phyloP scores from a whole-genome alignment of 2,329 filamentous ascomycete genomes.

The Lasiodiplodia sp. region DNA sequence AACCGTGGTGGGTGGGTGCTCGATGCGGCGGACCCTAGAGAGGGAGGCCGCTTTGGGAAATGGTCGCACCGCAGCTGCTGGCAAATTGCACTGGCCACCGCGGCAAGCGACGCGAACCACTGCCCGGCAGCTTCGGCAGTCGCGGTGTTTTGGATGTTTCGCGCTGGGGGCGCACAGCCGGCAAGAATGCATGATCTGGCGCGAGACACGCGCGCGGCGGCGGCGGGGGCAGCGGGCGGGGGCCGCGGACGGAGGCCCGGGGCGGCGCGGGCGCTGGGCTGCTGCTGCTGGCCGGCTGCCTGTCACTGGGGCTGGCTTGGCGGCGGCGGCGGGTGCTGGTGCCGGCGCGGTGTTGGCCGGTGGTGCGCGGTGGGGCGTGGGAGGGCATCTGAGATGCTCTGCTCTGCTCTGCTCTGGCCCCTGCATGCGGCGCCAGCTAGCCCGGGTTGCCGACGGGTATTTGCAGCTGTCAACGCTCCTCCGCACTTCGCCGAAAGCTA shows the following conservation, averaged over 20 bases:
- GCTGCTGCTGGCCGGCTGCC: background rate
- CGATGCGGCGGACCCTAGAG: slow-evolving; percentile 11
- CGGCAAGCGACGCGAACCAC: slow-evolving; percentile 26
- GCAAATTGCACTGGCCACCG: slow-evolving; percentile 29
- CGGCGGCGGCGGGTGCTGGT: background rate
- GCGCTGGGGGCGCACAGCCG: slow-evolving; percentile 26
- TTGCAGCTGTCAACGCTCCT: slow-evolving; percentile 27
- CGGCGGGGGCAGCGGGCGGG: background rate
- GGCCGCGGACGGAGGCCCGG: background rate
- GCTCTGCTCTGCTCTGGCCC: slow-evolving; percentile 7
- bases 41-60: slow-evolving; percentile 18
- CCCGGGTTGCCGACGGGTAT: slow-evolving; percentile 23
- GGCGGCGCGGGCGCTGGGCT: background rate
- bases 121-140: slow-evolving; percentile 29
- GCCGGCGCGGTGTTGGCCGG: background rate
- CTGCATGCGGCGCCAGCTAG: slow-evolving; percentile 28
- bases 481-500: slow-evolving; percentile 28
- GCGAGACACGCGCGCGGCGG: slow-evolving; percentile 20
- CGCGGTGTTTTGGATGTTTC: slow-evolving; percentile 23
- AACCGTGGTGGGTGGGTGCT: slow-evolving; percentile 10
- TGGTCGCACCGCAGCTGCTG: slow-evolving; percentile 27
- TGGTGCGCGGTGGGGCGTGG: background rate
- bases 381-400: background rate
- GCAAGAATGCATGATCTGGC: slow-evolving; percentile 31
- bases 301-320: background rate